phyloP scores from a whole-genome alignment of 495 filamentous ascomycete genomes.

The Hypoxylon fuscum region DNA sequence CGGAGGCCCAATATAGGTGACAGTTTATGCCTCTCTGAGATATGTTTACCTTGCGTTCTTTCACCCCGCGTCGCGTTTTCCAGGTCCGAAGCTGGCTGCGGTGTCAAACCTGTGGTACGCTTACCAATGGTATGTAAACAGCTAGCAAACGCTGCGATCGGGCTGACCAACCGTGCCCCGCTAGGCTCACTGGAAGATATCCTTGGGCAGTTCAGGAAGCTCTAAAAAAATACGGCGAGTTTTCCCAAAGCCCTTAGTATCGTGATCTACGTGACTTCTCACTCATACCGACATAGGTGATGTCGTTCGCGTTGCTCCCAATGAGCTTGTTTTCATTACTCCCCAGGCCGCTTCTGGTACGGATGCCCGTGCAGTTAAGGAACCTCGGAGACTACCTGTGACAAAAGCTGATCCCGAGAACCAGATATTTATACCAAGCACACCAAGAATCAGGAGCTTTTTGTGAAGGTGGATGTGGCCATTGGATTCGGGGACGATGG shows the following conservation, averaged over 20 bases:
- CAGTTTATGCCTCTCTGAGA: not conserved
- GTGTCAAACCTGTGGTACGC: constrained; percentile 33
- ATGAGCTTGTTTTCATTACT: constrained; percentile 49
- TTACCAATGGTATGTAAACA: constrained; percentile 31
- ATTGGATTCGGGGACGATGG: constrained; percentile 16
- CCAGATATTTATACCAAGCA: constrained; percentile 30
- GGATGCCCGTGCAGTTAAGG: not conserved
- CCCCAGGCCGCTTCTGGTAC: constrained; percentile 30
- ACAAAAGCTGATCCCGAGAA: not conserved
- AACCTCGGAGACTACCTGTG: not conserved
- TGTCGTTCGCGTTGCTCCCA: constrained; percentile 47
- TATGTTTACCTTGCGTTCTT: constrained; percentile 53
- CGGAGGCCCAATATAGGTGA: not conserved
- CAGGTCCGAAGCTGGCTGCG: constrained; percentile 50
- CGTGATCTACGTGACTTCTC: not conserved
- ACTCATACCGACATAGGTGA: constrained; percentile 24
- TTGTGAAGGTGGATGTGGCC: constrained; percentile 25
- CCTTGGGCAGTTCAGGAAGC: constrained; percentile 25
- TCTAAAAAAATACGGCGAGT: constrained; percentile 28
- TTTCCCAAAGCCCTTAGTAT: not conserved
- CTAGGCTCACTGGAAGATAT: constrained; percentile 32
- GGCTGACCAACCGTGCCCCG: not conserved
- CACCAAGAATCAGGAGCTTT: constrained; percentile 22
- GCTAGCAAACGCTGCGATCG: not conserved
- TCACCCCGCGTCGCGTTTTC: constrained; percentile 56